Conservation (phyloP, 257 asterid species). For the Salvia miltiorrhiza region DNA sequence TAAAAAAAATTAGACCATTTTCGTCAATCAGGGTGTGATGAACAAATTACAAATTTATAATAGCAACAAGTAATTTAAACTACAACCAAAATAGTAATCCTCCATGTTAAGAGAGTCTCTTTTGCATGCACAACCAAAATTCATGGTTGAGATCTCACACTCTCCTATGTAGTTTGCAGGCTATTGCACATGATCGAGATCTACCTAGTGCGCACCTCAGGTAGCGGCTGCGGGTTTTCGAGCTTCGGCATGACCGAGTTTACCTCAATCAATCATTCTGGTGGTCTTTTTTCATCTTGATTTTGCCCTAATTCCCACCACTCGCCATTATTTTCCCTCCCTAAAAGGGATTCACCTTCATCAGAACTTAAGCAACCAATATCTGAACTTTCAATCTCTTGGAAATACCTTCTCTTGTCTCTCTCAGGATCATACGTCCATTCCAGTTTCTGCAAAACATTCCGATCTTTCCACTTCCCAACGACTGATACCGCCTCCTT, state of each 20-base stretch:
- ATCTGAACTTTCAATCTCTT: conserved; percentile 49
- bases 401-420: conserved; percentile 29
- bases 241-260: background rate
- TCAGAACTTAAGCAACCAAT: conserved; percentile 33
- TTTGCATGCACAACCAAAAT: too few relatives aligned
- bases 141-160: too few relatives aligned
- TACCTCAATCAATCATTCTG: conserved; percentile 11
- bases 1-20: too few relatives aligned
- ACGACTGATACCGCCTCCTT: conserved; percentile 73
- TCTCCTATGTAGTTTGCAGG: too few relatives aligned
- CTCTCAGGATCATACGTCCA: conserved; percentile 71
- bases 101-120: too few relatives aligned
- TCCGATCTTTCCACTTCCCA: conserved; percentile 79
- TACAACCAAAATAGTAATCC: too few relatives aligned
- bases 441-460: conserved; percentile 60
- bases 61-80: too few relatives aligned
- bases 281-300: conserved; percentile 12
- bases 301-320: conserved; percentile 72
- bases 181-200: too few relatives aligned
- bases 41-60: too few relatives aligned
- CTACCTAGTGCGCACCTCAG: too few relatives aligned
- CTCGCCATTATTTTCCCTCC: conserved; percentile 26
- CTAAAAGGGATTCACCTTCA: conserved; percentile 36
- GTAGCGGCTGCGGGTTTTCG: too few relatives aligned
- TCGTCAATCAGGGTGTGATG: too few relatives aligned